Conservation (phyloP, 352 stramenopile species). For the Hyaloperonospora brassicae region DNA sequence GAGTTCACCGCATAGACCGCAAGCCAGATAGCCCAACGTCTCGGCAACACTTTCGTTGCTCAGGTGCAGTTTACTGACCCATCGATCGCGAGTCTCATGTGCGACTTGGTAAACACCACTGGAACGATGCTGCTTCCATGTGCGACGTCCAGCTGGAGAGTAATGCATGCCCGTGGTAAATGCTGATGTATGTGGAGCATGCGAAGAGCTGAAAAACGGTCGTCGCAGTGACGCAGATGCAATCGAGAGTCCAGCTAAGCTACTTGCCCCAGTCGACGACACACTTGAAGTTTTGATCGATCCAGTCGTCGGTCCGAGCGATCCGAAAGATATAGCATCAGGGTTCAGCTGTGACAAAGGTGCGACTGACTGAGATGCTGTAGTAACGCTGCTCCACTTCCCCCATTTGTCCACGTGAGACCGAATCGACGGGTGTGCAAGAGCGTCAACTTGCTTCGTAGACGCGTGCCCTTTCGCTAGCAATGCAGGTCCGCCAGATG, state of each 20-base stretch:
- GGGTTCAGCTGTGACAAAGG: slow-evolving; percentile 19
- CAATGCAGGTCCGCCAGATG: slow-evolving; percentile 2
- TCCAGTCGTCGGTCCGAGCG: slow-evolving; percentile 9
- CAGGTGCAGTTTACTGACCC: slow-evolving; percentile 34
- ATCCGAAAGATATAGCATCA: slow-evolving; percentile 17
- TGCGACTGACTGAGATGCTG: slow-evolving; percentile 11
- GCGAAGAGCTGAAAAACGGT: slow-evolving; percentile 10
- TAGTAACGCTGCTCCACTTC: slow-evolving; percentile 9
- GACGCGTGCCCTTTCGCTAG: background rate
- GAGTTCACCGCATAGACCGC: slow-evolving; percentile 66
- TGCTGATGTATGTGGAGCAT: slow-evolving; percentile 10
- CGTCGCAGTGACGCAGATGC: slow-evolving; percentile 21
- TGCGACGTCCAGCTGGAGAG: slow-evolving; percentile 18
- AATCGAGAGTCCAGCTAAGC: slow-evolving; percentile 10
- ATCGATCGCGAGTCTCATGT: slow-evolving; percentile 32
- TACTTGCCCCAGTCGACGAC: slow-evolving; percentile 3
- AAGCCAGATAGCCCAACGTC: slow-evolving; percentile 46
- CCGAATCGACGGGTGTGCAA: slow-evolving; percentile 5
- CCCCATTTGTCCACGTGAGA: slow-evolving; percentile 13
- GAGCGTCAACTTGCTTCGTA: slow-evolving; percentile 1
- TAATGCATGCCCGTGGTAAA: slow-evolving; percentile 17
- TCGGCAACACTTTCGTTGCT: slow-evolving; percentile 38
- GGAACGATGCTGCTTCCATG: slow-evolving; percentile 39
- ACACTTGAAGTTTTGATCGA: slow-evolving; percentile 8
- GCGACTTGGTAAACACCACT: slow-evolving; percentile 15